Evolutionary conservation across 1,284 basidiomycete genomes (phyloP).

Genomic region (Leucocoprinus gongylophorus): DNA sequence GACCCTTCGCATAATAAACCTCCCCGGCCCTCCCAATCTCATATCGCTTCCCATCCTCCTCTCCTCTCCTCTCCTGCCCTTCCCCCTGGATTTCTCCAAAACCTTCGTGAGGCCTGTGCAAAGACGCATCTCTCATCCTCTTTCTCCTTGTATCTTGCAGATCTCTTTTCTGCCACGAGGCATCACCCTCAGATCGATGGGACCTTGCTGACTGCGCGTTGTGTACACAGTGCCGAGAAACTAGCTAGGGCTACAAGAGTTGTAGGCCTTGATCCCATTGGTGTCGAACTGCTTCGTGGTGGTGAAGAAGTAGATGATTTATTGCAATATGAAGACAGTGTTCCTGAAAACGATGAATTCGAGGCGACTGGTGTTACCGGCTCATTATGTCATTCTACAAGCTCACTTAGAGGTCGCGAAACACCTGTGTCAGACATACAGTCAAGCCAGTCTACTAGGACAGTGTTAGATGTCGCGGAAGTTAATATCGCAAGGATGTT

Average conservation of each 20-base stretch:
- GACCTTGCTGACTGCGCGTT: slow-evolving; percentile 53
- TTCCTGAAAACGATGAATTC: slow-evolving; percentile 3
- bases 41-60: slow-evolving; percentile 14
- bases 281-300: slow-evolving; percentile 36
- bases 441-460: not conserved
- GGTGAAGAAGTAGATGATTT: slow-evolving; percentile 16
- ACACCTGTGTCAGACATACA: not conserved
- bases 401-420: not conserved
- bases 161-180: slow-evolving; percentile 65
- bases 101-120: slow-evolving; percentile 32
- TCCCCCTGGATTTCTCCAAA: slow-evolving; percentile 33
- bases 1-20: slow-evolving; percentile 13
- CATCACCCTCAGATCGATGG: slow-evolving; percentile 66
- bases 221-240: slow-evolving; percentile 52
- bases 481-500: slow-evolving; percentile 44
- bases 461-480: slow-evolving; percentile 55
- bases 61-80: slow-evolving; percentile 13
- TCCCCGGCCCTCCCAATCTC: slow-evolving; percentile 14
- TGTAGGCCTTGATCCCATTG: slow-evolving; percentile 49
- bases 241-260: slow-evolving; percentile 59
- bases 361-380: not conserved
- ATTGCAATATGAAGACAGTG: slow-evolving; percentile 16
- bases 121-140: slow-evolving; percentile 39
- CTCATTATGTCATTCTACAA: not conserved
- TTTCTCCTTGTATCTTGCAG: slow-evolving; percentile 58